A percentile compares a stretch with the other conserved stretches of the same genome.
phyloP scores from a whole-genome alignment of 176 grass and related monocot species.

The Aegilops tauschii region DNA sequence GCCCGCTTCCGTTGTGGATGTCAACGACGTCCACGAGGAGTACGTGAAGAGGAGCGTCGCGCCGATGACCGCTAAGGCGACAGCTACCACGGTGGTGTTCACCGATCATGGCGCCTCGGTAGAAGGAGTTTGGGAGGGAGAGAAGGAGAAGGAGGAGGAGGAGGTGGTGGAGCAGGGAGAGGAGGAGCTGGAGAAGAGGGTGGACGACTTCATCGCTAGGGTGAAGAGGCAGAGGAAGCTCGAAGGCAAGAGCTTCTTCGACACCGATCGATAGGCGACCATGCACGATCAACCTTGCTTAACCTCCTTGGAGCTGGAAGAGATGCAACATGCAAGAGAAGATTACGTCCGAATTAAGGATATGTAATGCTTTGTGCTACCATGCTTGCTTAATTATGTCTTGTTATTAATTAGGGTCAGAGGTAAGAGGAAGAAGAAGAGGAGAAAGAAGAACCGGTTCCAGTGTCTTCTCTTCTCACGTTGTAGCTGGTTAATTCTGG shows the following conservation, averaged over 20 bases:
- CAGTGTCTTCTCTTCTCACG: constrained; percentile 9
- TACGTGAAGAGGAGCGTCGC: constrained; percentile 38
- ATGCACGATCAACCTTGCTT: not conserved
- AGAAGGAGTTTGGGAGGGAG: constrained; percentile 13
- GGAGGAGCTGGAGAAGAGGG: constrained; percentile 67
- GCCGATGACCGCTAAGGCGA: not conserved
- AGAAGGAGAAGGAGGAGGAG: not conserved
- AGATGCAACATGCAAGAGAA: not conserved
- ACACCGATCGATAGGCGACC: constrained; percentile 28
- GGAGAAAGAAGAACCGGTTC: constrained; percentile 15
- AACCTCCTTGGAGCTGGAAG: not conserved
- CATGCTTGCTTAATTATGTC: constrained; percentile 14
- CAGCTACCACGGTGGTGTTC: not conserved
- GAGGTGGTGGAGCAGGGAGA: constrained; percentile 36
- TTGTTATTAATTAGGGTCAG: constrained; percentile 16
- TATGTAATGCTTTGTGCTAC: constrained; percentile 26
- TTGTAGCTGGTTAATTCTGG: constrained; percentile 26
- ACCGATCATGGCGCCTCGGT: constrained; percentile 1
- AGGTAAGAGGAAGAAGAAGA: not conserved
- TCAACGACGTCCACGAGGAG: constrained; percentile 37
- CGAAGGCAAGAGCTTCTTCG: constrained; percentile 68
- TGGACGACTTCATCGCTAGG: constrained; percentile 94
- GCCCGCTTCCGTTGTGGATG: constrained; percentile 17
- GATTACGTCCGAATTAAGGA: constrained; percentile 18
- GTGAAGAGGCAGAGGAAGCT: constrained; percentile 79